These are phyloP conservation scores for Cercophora scortea DNA, from an alignment of 495 filamentous ascomycete species.

Conservation along the genomic window DNA sequence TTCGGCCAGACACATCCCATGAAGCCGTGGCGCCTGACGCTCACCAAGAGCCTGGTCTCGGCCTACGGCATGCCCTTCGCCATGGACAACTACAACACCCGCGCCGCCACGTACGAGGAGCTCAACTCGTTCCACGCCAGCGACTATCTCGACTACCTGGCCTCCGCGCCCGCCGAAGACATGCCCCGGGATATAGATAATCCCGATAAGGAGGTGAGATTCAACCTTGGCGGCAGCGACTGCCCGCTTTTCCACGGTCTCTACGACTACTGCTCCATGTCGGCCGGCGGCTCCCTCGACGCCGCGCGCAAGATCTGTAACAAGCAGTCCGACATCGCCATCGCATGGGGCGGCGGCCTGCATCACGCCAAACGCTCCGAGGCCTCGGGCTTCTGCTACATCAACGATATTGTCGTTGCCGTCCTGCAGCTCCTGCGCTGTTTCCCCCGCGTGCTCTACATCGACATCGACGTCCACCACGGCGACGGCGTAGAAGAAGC, in stretches of 20 bases:
- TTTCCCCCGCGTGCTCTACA: slow-evolving; percentile 90
- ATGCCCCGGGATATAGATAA: slow-evolving; percentile 43
- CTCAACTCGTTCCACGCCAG: slow-evolving; percentile 75
- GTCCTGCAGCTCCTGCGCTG: slow-evolving; percentile 93
- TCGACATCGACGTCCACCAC: slow-evolving; percentile 98
- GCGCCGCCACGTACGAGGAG: slow-evolving; percentile 79
- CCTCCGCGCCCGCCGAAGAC: slow-evolving; percentile 41
- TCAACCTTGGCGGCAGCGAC: slow-evolving; percentile 83
- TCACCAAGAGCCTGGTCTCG: slow-evolving; percentile 89
- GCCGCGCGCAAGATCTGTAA: slow-evolving; percentile 84
- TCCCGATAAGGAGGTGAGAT: slow-evolving; percentile 47
- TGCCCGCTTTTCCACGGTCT: slow-evolving; percentile 96
- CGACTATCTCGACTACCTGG: slow-evolving; percentile 87
- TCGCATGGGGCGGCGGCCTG: slow-evolving; percentile 96
- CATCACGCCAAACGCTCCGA: slow-evolving; percentile 98
- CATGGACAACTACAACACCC: slow-evolving; percentile 85
- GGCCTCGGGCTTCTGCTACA: slow-evolving; percentile 95
- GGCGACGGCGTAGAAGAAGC: slow-evolving; percentile 97
- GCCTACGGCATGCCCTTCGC: slow-evolving; percentile 91
- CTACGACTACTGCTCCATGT: slow-evolving; percentile 90
- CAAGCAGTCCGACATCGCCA: slow-evolving; percentile 83
- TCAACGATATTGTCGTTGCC: slow-evolving; percentile 96
- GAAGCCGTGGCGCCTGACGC: slow-evolving; percentile 95
- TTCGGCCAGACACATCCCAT: slow-evolving; percentile 94
- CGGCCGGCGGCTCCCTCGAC: slow-evolving; percentile 81